Evolutionary conservation across 2,329 filamentous ascomycete genomes (phyloP), one percentile per base, ranked within the genome.

Genomic region (Colletotrichum lindemuthianum): DNA sequence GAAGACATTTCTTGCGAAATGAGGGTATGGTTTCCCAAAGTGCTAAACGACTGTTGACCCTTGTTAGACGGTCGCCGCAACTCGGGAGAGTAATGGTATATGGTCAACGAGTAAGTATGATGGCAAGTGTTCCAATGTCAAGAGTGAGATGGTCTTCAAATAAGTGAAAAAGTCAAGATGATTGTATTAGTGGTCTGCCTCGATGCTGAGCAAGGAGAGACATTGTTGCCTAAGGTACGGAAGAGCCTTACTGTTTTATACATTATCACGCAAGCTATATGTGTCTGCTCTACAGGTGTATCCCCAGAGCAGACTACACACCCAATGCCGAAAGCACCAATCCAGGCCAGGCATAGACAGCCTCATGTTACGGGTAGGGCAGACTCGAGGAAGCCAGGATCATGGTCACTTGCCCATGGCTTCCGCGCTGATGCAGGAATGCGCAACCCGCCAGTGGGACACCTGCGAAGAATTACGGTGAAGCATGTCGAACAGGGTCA

Each of bases 1-100:
- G 75, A 73, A n/a, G 74, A 72, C 76, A 78, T 77, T 24, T 24
- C 24, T 3, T 1, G 5, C 24, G 24, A 24, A 24, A 2, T 24
- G 24, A 24, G 24, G 24, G 24, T 24, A 24, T 24, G 24, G 24
- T 24, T 24, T 24, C 24, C 24, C 1, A 24, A 24, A 24, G 24
- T 24, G 24, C 4, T 4, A 24, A 5, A 24, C 24, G 24, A 4
- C 24, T 24, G 24, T 24, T 5, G 3, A 24, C 24, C 24, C 24
- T 24, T 24, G 24, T 4, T 24, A 4, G 24, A 5, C 5, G 4
- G 24, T 24, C 24, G 24, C 24, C 24, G 24, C 24, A 24, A 24
- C 24, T 24, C 24, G 24, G 24, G 5, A 24, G 24, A 24, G 24
- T 24, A 24, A 24, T 24, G 24, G 24, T 5, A 24, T 24, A 24